phyloP scores from a whole-genome alignment of 345 rosid genomes.

The Melaleuca quinquenervia region DNA sequence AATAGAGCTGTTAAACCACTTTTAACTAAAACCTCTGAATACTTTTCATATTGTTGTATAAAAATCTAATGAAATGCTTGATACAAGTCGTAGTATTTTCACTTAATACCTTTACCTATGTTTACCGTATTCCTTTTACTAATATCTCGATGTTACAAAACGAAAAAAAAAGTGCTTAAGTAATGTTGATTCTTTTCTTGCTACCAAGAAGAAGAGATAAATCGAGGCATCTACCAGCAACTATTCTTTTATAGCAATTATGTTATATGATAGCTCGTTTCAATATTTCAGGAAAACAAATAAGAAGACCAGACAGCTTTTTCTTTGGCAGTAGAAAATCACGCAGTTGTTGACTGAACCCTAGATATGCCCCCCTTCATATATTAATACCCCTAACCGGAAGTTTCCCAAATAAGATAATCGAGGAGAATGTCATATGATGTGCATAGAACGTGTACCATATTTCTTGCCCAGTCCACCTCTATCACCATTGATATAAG shows the following conservation, averaged over 20 bases:
- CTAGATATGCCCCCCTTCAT: neutral
- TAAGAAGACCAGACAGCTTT: neutral
- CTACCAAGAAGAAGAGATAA: neutral
- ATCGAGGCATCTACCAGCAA: neutral
- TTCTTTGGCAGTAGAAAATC: neutral
- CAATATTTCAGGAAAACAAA: too few species aligned
- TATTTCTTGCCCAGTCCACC: neutral
- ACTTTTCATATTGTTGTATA: neutral
- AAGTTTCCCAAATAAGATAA: neutral
- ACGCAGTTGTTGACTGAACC: neutral
- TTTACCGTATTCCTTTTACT: neutral
- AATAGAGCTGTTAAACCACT: neutral
- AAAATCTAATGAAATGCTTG: neutral
- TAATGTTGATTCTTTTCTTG: neutral
- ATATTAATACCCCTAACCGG: neutral
- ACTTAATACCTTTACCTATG: neutral
- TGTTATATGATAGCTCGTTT: neutral
- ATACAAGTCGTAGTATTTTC: neutral
- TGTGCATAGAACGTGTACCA: neutral
- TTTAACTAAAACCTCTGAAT: neutral
- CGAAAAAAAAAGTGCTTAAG: neutral
- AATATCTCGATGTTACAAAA: neutral
- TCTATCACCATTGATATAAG: neutral
- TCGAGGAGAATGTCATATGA: neutral
- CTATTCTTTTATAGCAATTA: neutral